Evolutionary conservation across 192 early-diverging fungal species (phyloP).

Genomic region (Thamnidium elegans): DNA sequence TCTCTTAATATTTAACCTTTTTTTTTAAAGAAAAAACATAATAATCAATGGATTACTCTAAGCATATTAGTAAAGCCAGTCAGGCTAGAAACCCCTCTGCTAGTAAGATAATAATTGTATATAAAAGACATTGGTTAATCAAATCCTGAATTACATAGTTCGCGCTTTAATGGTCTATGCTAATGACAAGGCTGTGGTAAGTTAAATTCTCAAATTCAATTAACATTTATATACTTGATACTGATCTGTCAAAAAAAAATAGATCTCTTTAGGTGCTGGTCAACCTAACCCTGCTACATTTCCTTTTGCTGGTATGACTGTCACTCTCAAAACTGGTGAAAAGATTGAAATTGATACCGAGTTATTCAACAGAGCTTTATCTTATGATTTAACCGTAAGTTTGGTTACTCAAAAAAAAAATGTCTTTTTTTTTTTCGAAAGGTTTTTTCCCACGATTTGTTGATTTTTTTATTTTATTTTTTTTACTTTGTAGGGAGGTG

Average conservation of each 20-base stretch:
- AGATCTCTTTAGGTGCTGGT: constrained; percentile 72
- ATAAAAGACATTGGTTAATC: too few relatives aligned
- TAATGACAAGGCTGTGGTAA: not conserved
- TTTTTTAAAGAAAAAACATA: too few relatives aligned
- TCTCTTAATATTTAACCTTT: too few relatives aligned
- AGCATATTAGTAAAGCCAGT: constrained; percentile 40
- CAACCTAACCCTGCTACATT: constrained; percentile 66
- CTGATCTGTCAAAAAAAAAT: too few relatives aligned
- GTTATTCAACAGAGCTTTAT: constrained; percentile 51
- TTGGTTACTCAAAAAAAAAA: not conserved
- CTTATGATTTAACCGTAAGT: constrained; percentile 59
- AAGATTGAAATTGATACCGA: constrained; percentile 56
- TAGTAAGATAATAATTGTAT: constrained; percentile 27
- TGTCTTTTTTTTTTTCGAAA: too few relatives aligned
- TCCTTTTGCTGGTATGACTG: constrained; percentile 55
- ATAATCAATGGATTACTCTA: constrained; percentile 34
- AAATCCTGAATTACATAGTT: constrained; percentile 35
- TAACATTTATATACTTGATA: too few relatives aligned
- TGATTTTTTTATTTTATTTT: too few relatives aligned
- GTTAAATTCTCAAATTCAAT: too few relatives aligned
- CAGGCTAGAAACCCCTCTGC: constrained; percentile 44
- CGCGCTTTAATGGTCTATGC: not conserved
- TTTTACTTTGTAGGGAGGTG: constrained; percentile 37
- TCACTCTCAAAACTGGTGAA: constrained; percentile 55
- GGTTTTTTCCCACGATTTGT: too few relatives aligned